Percentiles rank a stretch among this genome's conserved stretches.
These are phyloP conservation scores for Sphagnum magellanicum DNA, from an alignment of 228 moss, liverwort and hornwort genomes.

Conservation along the genomic window DNA sequence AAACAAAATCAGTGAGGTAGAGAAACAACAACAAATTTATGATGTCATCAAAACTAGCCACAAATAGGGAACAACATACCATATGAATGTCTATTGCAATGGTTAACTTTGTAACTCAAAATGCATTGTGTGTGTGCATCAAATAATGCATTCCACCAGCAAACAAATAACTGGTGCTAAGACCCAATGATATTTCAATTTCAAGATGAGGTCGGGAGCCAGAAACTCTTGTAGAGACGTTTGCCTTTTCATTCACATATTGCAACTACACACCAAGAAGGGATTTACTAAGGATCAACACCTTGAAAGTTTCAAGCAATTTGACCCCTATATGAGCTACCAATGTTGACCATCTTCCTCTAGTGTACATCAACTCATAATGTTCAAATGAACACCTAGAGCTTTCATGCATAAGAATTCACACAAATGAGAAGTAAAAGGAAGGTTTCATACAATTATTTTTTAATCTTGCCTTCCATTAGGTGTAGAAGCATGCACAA, in stretches of 20 bases:
- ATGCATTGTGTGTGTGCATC: conserved; percentile 21
- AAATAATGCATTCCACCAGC: conserved; percentile 44
- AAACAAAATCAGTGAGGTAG: no score
- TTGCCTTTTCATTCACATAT: conserved; percentile 45
- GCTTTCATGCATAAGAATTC: background rate
- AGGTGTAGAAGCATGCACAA: conserved; percentile 29
- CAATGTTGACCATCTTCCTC: background rate
- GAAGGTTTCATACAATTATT: conserved; percentile 24
- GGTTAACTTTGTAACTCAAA: conserved; percentile 24
- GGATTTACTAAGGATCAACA: conserved; percentile 3
- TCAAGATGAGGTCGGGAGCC: conserved; percentile 45
- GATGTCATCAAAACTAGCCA: no score
- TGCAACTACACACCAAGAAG: conserved; percentile 28
- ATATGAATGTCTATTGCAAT: no score
- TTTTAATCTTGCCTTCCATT: conserved; percentile 30
- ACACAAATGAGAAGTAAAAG: background rate
- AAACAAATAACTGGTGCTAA: conserved; percentile 41
- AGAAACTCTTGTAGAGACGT: conserved; percentile 45
- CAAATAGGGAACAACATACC: no score
- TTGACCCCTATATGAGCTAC: background rate
- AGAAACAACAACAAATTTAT: no score
- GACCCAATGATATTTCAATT: conserved; percentile 45
- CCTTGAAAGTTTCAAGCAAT: background rate
- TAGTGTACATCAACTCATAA: background rate
- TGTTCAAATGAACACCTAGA: background rate